These are phyloP conservation scores for Vitis vinifera DNA, from an alignment of 164 flowering plant species.

Conservation along the genomic window ASM3070453v1 NC_081818.1:4963001-4963500, in stretches of 20 bases:
- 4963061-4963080: no score
- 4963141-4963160: conserved; percentile 70
- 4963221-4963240: conserved; percentile 61
- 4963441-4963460: no score
- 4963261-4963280: no score
- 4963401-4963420: conserved; percentile 3
- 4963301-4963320: conserved; percentile 15
- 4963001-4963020: no score
- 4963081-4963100: no score
- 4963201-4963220: conserved; percentile 88
- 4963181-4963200: conserved; percentile 80
- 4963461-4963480: no score
- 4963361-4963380: conserved; percentile 68
- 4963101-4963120: no score
- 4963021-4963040: no score
- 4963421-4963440: background rate
- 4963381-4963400: conserved; percentile 67
- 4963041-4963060: background rate
- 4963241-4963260: no score
- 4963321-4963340: conserved; percentile 89
- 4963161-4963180: conserved; percentile 65
- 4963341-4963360: conserved; percentile 57
- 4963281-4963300: background rate
- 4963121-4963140: background rate
- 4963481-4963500: no score